Conservation (phyloP, 805 yeast species). For the Starmerella stellata region DNA sequence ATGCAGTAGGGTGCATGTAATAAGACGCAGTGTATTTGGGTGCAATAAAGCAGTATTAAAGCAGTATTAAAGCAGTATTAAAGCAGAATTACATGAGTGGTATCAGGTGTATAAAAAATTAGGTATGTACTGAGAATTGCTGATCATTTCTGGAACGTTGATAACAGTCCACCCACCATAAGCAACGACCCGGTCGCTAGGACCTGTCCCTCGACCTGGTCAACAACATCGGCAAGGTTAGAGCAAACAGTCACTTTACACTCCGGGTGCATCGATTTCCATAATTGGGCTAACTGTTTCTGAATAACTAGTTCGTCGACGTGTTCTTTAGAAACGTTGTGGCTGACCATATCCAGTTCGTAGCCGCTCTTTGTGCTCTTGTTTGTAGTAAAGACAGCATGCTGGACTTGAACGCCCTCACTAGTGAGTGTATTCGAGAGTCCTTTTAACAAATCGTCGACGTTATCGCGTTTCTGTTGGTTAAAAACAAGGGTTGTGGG, state of each 20-base stretch:
- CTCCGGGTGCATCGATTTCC: conserved; percentile 35
- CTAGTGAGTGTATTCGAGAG: conserved; percentile 22
- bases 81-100: no score
- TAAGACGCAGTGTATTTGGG: no score
- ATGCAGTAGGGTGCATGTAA: no score
- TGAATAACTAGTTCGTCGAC: conserved; percentile 74
- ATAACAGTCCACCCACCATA: conserved; percentile 81
- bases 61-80: no score
- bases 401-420: conserved; percentile 19
- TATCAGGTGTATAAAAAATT: no score
- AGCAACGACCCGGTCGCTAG: conserved; percentile 90
- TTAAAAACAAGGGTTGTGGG: conserved; percentile 54
- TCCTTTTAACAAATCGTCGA: conserved; percentile 37
- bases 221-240: conserved; percentile 59
- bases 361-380: conserved; percentile 83
- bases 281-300: conserved; percentile 47
- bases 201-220: conserved; percentile 36
- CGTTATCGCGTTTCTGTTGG: conserved; percentile 78
- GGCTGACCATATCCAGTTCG: conserved; percentile 56
- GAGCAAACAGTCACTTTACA: conserved; percentile 35
- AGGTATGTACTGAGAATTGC: no score
- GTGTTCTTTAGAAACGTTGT: conserved; percentile 61
- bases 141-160: no score
- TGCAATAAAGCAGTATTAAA: no score
- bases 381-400: conserved; percentile 65